Percentiles rank a stretch among this genome's conserved stretches.
These are phyloP conservation scores for Xylaria arbuscula DNA, from an alignment of 2,329 filamentous ascomycete genomes.

Conservation along the genomic window DNA sequence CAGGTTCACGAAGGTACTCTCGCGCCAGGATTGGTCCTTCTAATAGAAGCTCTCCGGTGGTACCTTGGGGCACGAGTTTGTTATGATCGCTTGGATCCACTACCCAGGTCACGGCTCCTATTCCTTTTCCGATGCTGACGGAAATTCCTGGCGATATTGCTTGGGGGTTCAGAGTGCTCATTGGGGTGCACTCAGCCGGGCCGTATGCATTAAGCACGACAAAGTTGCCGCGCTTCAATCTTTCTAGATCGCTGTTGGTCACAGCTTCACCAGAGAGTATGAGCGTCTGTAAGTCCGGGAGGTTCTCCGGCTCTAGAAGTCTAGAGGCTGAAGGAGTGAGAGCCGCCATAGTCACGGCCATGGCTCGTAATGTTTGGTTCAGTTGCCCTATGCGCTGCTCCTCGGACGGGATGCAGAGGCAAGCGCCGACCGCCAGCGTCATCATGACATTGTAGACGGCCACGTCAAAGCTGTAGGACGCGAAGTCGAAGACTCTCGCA, in stretches of 20 bases:
- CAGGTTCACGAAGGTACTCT: constrained; percentile 1
- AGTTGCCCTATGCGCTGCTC: constrained; percentile 16
- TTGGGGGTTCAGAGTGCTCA: constrained; percentile 15
- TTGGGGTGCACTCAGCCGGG: constrained; percentile 19
- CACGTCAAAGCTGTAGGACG: constrained; percentile 20
- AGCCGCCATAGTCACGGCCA: constrained; percentile 10
- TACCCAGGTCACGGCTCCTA: constrained; percentile 12
- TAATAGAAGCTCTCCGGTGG: constrained; percentile 16
- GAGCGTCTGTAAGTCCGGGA: not conserved
- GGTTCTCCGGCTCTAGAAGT: not conserved
- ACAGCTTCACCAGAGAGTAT: constrained; percentile 1
- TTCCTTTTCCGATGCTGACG: constrained; percentile 13
- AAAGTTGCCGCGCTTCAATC: constrained; percentile 1
- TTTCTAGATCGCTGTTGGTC: constrained; percentile 1
- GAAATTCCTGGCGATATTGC: constrained; percentile 10
- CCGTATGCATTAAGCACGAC: constrained; percentile 20
- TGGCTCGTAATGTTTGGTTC: constrained; percentile 6
- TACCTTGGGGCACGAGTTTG: not conserved
- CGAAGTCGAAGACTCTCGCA: constrained; percentile 19
- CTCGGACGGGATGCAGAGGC: constrained; percentile 16
- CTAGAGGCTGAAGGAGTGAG: constrained; percentile 5
- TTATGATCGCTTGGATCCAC: constrained; percentile 12
- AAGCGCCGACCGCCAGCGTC: constrained; percentile 11
- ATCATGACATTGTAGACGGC: constrained; percentile 23
- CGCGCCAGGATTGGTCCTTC: constrained; percentile 15